Conservation (phyloP, 1,284 basidiomycete genomes). For the Ganoderma resinaceum region DNA sequence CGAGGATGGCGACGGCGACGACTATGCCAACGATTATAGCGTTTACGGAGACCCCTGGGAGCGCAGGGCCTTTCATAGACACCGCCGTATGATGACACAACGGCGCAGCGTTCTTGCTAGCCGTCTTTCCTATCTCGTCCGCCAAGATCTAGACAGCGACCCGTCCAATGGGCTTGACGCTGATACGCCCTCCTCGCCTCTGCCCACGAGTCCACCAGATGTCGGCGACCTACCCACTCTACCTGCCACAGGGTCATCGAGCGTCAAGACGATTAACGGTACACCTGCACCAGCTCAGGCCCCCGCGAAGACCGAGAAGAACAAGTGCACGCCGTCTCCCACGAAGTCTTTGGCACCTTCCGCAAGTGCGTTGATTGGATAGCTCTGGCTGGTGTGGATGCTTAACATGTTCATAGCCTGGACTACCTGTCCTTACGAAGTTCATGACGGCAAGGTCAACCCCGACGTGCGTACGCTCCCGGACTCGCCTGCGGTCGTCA, state of each 20-base stretch:
- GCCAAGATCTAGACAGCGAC: background rate
- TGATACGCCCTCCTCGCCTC: background rate
- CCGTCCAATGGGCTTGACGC: background rate
- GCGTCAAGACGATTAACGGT: constrained; percentile 30
- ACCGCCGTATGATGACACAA: constrained; percentile 33
- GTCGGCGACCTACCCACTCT: constrained; percentile 13
- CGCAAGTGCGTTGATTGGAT: constrained; percentile 28
- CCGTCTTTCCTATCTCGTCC: background rate
- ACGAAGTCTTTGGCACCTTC: constrained; percentile 45
- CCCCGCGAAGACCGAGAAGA: constrained; percentile 36
- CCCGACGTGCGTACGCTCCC: constrained; percentile 66
- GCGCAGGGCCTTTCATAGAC: constrained; percentile 11
- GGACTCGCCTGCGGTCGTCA: constrained; percentile 59
- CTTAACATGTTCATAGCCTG: constrained; percentile 49
- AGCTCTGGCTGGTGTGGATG: background rate
- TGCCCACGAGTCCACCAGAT: constrained; percentile 25
- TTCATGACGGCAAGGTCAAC: constrained; percentile 71
- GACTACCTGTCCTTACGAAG: constrained; percentile 66
- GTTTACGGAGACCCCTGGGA: constrained; percentile 11
- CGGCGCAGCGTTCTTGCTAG: constrained; percentile 8
- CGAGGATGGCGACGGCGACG: constrained; percentile 24
- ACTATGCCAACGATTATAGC: constrained; percentile 10
- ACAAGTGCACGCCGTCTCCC: constrained; percentile 46
- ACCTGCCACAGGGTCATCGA: constrained; percentile 19
- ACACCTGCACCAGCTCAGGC: constrained; percentile 40